Percentiles rank a stretch among this genome's conserved stretches.
These are phyloP conservation scores for Geum urbanum DNA, from an alignment of 306 rosid species.

Conservation along the genomic window DNA sequence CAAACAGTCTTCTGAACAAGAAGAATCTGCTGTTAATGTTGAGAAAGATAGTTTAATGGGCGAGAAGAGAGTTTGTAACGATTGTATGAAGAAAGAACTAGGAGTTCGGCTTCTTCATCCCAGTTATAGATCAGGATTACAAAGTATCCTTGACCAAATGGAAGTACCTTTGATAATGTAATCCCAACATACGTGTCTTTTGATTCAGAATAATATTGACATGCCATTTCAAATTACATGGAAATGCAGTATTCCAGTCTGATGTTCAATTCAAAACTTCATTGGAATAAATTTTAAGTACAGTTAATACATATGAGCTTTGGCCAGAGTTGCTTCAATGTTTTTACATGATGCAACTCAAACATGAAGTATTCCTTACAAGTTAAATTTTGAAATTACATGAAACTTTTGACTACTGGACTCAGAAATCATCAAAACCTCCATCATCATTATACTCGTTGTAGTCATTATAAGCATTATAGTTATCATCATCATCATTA, in stretches of 20 bases:
- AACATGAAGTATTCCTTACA: background rate
- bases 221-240: too few relatives aligned
- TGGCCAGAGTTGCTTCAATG: too few relatives aligned
- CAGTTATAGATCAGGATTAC: constrained; percentile 61
- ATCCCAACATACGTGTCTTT: background rate
- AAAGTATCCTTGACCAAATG: constrained; percentile 56
- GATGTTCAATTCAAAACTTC: background rate
- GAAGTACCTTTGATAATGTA: constrained; percentile 25
- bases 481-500: background rate
- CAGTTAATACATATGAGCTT: too few relatives aligned
- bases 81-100: constrained; percentile 60
- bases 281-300: background rate
- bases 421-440: background rate
- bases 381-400: background rate
- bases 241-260: background rate
- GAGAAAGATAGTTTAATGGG: constrained; percentile 27
- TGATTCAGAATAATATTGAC: background rate
- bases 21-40: constrained; percentile 3
- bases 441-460: background rate
- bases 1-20: constrained; percentile 15
- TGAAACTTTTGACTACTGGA: background rate
- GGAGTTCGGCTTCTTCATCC: constrained; percentile 63
- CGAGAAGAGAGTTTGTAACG: constrained; percentile 70
- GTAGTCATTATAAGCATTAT: background rate
- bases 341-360: background rate